Percentiles rank a stretch among this genome's conserved stretches.
phyloP scores from a whole-genome alignment of 257 asterid genomes.

The Plantago ovata region DNA sequence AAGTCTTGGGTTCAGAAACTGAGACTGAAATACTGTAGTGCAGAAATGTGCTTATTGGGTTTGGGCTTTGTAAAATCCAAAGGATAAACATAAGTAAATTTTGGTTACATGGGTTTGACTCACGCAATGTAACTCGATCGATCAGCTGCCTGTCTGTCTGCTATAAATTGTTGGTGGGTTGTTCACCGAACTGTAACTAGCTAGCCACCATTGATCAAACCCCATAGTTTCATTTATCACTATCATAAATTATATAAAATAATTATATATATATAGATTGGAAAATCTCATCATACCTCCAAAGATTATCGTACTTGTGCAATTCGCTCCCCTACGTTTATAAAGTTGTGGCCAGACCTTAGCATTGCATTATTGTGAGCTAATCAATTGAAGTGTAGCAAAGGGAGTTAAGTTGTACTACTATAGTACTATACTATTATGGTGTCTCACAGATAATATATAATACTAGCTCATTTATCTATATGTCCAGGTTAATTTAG shows the following conservation, averaged over 20 bases:
- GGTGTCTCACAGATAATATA: too few species aligned
- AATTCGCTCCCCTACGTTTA: too few species aligned
- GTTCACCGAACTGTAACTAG: slow-evolving; percentile 82
- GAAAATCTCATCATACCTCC: neutral
- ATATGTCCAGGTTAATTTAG: too few species aligned
- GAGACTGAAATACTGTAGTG: too few species aligned
- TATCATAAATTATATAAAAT: slow-evolving; percentile 4
- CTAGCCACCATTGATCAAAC: slow-evolving; percentile 27
- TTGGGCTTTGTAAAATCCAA: slow-evolving; percentile 15
- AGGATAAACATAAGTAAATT: slow-evolving; percentile 23
- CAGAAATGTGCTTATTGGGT: slow-evolving; percentile 10
- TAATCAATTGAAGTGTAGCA: too few species aligned
- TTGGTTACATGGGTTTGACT: slow-evolving; percentile 24
- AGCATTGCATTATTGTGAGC: too few species aligned
- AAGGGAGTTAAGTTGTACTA: too few species aligned
- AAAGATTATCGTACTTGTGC: too few species aligned
- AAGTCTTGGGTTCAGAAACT: slow-evolving; percentile 32
- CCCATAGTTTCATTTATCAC: slow-evolving; percentile 59
- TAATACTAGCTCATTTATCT: too few species aligned
- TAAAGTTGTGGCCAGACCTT: too few species aligned
- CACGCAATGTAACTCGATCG: slow-evolving; percentile 45
- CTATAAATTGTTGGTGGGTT: slow-evolving; percentile 64
- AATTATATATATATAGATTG: neutral
- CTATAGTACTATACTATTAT: too few species aligned
- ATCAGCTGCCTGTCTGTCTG: slow-evolving; percentile 20